These are phyloP conservation scores for Cryphonectria parasitica DNA, from an alignment of 2,329 filamentous ascomycete genomes.

Conservation along the genomic window DNA sequence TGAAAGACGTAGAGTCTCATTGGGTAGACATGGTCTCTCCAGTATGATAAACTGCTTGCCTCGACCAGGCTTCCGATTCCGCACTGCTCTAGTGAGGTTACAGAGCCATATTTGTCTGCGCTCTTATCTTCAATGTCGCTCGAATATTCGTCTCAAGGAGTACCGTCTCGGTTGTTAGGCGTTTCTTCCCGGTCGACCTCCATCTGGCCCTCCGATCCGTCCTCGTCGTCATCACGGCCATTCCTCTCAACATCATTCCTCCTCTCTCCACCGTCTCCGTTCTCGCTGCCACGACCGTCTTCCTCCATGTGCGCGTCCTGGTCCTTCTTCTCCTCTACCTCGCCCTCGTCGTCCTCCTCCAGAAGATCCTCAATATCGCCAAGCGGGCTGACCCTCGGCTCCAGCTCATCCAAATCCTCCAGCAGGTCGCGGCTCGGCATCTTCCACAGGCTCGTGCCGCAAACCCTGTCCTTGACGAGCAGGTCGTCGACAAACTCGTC, in stretches of 20 bases:
- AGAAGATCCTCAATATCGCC: slow-evolving; percentile 77
- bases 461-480: slow-evolving; percentile 85
- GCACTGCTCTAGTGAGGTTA: background rate
- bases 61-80: background rate
- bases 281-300: slow-evolving; percentile 37
- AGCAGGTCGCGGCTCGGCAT: slow-evolving; percentile 79
- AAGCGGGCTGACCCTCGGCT: slow-evolving; percentile 81
- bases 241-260: slow-evolving; percentile 30
- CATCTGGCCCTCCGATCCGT: slow-evolving; percentile 45
- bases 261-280: background rate
- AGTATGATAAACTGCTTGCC: background rate
- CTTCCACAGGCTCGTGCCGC: slow-evolving; percentile 90
- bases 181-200: slow-evolving; percentile 38
- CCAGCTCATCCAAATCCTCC: slow-evolving; percentile 87
- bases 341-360: slow-evolving; percentile 55
- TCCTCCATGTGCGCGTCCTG: slow-evolving; percentile 37
- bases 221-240: slow-evolving; percentile 26
- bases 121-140: background rate
- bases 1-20: background rate
- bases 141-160: slow-evolving; percentile 9
- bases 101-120: background rate
- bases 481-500: slow-evolving; percentile 95
- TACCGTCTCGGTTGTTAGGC: slow-evolving; percentile 19
- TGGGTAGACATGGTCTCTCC: background rate
- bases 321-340: slow-evolving; percentile 53